Evolutionary conservation across 305 asterid genomes (phyloP).

Genomic region (Solanum hybrid): DNA sequence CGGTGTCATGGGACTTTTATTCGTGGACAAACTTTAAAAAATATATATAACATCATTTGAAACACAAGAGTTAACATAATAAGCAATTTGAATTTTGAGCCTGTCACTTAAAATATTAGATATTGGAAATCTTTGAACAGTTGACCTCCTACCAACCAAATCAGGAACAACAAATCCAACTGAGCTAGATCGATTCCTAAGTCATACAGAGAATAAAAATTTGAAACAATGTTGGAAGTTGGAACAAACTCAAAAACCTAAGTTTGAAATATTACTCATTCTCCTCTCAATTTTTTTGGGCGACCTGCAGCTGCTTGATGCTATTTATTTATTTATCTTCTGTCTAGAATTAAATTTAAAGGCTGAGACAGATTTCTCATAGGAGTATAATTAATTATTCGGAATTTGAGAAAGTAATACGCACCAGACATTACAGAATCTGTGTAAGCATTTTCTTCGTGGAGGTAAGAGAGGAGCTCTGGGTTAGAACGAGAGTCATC

Average conservation of each 20-base stretch:
- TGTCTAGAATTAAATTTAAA: background rate
- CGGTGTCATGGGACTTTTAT: background rate
- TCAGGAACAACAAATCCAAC: background rate
- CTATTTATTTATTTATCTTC: background rate
- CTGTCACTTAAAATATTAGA: background rate
- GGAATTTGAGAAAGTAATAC: slow-evolving; percentile 9
- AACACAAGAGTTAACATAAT: background rate
- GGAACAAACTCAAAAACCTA: background rate
- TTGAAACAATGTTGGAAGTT: background rate
- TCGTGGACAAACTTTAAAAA: background rate
- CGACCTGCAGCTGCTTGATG: too few species aligned
- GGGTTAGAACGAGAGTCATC: slow-evolving; percentile 80
- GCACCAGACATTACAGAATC: slow-evolving; percentile 71
- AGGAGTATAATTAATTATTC: background rate
- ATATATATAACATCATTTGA: background rate
- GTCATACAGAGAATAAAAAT: background rate
- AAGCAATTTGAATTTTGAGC: background rate
- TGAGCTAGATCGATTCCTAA: background rate
- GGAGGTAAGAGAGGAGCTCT: slow-evolving; percentile 50
- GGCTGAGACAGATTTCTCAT: background rate
- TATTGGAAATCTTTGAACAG: background rate
- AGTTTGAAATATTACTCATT: background rate
- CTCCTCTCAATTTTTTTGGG: background rate
- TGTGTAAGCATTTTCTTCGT: slow-evolving; percentile 62
- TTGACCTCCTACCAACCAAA: background rate